phyloP scores from a whole-genome alignment of 129 eudicot genomes.

The Glebionis coronaria region DNA sequence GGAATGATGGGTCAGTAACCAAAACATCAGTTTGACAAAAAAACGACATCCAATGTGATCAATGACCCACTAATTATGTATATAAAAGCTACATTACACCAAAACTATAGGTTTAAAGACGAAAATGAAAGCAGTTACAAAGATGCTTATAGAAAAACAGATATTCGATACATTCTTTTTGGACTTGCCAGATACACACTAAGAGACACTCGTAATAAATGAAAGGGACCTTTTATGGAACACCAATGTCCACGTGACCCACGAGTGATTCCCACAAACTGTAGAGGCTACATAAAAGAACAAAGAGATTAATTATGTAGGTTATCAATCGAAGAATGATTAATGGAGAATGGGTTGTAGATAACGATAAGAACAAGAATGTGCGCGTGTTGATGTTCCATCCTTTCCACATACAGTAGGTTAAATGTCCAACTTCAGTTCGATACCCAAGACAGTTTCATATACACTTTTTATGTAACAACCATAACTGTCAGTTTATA shows the following conservation, averaged over 20 bases:
- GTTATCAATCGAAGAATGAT: slow-evolving; percentile 21
- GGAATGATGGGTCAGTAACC: slow-evolving; percentile 16
- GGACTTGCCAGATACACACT: slow-evolving; percentile 15
- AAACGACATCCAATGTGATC: slow-evolving; percentile 5
- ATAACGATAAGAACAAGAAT: slow-evolving; percentile 34
- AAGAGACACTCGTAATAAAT: slow-evolving; percentile 21
- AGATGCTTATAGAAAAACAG: background rate
- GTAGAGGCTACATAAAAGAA: slow-evolving; percentile 25
- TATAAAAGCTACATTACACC: slow-evolving; percentile 11
- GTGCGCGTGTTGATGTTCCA: slow-evolving; percentile 4
- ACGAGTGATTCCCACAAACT: slow-evolving; percentile 23
- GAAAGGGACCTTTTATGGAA: slow-evolving; percentile 23
- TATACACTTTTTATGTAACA: background rate
- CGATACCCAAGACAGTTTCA: no score
- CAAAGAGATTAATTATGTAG: slow-evolving; percentile 22
- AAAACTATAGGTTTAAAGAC: background rate
- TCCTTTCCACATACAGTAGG: slow-evolving; percentile 7
- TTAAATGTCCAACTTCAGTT: slow-evolving; percentile 16
- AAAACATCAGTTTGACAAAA: background rate
- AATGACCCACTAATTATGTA: slow-evolving; percentile 1
- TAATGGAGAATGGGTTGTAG: slow-evolving; percentile 21
- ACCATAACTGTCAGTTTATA: slow-evolving; percentile 20
- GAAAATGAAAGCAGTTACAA: background rate
- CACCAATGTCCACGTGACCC: slow-evolving; percentile 29
- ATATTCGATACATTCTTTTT: slow-evolving; percentile 6